These are phyloP conservation scores for Sisymbrium irio DNA, from an alignment of 345 rosid genomes.

Conservation along the genomic window DNA sequence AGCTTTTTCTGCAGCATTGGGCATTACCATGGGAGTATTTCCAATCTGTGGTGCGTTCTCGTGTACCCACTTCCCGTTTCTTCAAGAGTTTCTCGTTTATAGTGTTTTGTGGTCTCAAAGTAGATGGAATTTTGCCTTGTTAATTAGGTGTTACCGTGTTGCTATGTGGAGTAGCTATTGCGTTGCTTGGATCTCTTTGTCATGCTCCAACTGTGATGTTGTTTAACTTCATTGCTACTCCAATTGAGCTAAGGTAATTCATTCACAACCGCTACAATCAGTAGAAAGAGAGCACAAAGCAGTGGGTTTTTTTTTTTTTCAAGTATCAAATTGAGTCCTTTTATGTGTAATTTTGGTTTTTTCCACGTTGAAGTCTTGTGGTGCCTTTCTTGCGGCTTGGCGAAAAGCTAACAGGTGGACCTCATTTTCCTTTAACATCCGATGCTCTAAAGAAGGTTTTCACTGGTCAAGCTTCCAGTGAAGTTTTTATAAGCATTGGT, in stretches of 20 bases:
- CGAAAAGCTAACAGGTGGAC: slow-evolving; percentile 68
- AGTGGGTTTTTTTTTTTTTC: not conserved
- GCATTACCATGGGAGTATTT: slow-evolving; percentile 79
- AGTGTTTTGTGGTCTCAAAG: not conserved
- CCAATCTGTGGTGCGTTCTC: slow-evolving; percentile 81
- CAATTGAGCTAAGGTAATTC: slow-evolving; percentile 75
- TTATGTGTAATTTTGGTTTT: slow-evolving; percentile 25
- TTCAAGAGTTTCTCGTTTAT: not conserved
- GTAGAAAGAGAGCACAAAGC: not conserved
- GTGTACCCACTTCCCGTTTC: not conserved
- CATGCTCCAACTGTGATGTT: slow-evolving; percentile 88
- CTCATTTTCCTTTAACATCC: slow-evolving; percentile 82
- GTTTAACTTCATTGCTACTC: slow-evolving; percentile 81
- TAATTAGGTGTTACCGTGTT: slow-evolving; percentile 76
- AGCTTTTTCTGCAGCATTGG: slow-evolving; percentile 87
- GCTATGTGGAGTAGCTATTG: slow-evolving; percentile 81
- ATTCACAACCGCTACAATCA: not conserved
- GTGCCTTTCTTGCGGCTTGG: slow-evolving; percentile 96
- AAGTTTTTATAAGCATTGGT: slow-evolving; percentile 63
- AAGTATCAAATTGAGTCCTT: not conserved
- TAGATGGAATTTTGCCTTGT: not conserved
- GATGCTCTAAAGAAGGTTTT: slow-evolving; percentile 88
- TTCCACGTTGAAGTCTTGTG: slow-evolving; percentile 54
- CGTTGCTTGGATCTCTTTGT: slow-evolving; percentile 64
- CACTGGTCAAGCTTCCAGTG: slow-evolving; percentile 79